These are phyloP conservation scores for Parafenestella ontariensis DNA, from an alignment of 2,329 filamentous ascomycete species.

Conservation along the genomic window DNA sequence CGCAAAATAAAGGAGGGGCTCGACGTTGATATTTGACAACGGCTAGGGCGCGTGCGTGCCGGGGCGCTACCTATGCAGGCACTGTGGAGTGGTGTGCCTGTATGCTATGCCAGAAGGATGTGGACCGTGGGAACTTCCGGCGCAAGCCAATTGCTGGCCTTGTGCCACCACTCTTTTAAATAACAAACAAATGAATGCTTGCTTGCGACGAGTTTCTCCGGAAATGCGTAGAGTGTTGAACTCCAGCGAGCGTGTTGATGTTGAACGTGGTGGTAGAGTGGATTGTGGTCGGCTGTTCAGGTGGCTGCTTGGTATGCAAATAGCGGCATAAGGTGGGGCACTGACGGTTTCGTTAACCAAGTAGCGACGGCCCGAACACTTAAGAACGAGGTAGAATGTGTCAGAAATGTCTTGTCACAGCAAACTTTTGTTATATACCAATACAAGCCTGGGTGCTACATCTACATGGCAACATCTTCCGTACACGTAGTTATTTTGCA, in stretches of 20 bases:
- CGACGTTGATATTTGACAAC: conserved; percentile 28
- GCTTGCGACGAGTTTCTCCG: not conserved
- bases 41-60: conserved; percentile 27
- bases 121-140: conserved; percentile 9
- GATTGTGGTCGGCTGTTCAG: conserved; percentile 7
- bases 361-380: conserved; percentile 3
- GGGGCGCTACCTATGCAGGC: conserved; percentile 39
- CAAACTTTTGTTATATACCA: not conserved
- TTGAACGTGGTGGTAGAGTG: conserved; percentile 21
- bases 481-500: not conserved
- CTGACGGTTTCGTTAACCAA: conserved; percentile 3
- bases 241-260: conserved; percentile 37
- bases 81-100: conserved; percentile 26
- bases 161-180: not conserved
- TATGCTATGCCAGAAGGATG: conserved; percentile 26
- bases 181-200: not conserved
- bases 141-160: not conserved
- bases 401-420: not conserved
- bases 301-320: not conserved
- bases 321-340: conserved; percentile 14
- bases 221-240: conserved; percentile 44
- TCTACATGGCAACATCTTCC: not conserved
- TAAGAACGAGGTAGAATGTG: not conserved
- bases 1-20: conserved; percentile 20
- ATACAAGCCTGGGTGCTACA: not conserved